Percentiles rank a stretch among this genome's conserved stretches.
These are phyloP conservation scores for Beauveria medogensis DNA, from an alignment of 2,329 filamentous ascomycete genomes.

Conservation along the genomic window DNA sequence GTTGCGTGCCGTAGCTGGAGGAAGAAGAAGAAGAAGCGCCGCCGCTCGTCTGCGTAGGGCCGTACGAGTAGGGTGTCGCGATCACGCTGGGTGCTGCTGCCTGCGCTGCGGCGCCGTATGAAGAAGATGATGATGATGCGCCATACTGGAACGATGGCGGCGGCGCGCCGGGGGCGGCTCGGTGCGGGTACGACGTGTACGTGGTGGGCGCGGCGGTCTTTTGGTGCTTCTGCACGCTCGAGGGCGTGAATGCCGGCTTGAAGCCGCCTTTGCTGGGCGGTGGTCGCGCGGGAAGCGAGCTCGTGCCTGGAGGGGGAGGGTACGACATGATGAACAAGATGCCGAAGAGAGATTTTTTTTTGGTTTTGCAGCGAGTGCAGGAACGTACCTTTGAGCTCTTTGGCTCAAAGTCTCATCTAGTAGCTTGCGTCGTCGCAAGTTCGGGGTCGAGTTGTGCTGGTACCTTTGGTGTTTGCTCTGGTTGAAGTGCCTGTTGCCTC, in stretches of 20 bases:
- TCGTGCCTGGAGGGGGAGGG: constrained; percentile 70
- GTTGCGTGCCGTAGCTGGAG: no score
- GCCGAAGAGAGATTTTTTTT: not conserved
- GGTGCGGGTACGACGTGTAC: constrained; percentile 9
- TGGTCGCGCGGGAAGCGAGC: constrained; percentile 64
- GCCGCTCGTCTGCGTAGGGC: constrained; percentile 19
- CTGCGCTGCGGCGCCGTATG: constrained; percentile 14
- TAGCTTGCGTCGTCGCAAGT: not conserved
- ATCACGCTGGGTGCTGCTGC: constrained; percentile 19
- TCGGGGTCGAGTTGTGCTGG: not conserved
- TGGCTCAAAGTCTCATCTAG: constrained; percentile 3
- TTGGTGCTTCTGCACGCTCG: constrained; percentile 20
- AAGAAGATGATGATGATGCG: not conserved
- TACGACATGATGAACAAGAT: constrained; percentile 70
- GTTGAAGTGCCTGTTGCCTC: not conserved
- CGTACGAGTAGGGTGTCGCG: constrained; percentile 28
- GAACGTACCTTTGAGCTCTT: constrained; percentile 11
- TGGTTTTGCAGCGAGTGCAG: constrained; percentile 11
- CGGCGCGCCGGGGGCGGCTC: constrained; percentile 2
- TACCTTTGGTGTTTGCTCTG: not conserved
- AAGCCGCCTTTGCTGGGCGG: constrained; percentile 42
- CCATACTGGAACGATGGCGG: constrained; percentile 6
- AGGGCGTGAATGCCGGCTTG: constrained; percentile 43
- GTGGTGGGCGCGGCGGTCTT: constrained; percentile 1
- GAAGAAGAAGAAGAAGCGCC: constrained; percentile 4